Evolutionary conservation across 2,329 filamentous ascomycete genomes (phyloP).

Genomic region (Claviceps digitariae): DNA sequence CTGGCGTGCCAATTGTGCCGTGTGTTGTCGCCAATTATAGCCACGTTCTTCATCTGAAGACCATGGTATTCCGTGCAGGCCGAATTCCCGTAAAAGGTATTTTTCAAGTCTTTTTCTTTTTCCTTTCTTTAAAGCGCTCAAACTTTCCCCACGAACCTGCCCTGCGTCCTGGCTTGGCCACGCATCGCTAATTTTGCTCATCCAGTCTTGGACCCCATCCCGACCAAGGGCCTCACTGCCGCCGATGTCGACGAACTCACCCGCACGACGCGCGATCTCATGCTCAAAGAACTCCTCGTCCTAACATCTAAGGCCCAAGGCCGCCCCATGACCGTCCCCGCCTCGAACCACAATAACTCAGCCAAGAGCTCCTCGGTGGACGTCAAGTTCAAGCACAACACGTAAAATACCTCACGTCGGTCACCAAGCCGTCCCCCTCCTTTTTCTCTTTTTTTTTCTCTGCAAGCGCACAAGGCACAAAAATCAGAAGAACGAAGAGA

Average conservation of each 20-base stretch:
- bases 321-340: conserved; percentile 19
- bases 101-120: neutral
- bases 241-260: conserved; percentile 68
- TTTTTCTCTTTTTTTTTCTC: no score
- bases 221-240: conserved; percentile 56
- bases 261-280: conserved; percentile 53
- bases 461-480: neutral
- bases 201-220: conserved; percentile 65
- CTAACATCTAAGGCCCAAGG: conserved; percentile 40
- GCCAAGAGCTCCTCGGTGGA: conserved; percentile 20
- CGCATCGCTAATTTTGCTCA: neutral
- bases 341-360: conserved; percentile 10
- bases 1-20: conserved; percentile 83
- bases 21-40: conserved; percentile 71
- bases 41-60: conserved; percentile 53
- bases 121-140: no score
- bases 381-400: neutral
- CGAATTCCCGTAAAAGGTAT: conserved; percentile 62
- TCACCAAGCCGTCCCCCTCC: no score
- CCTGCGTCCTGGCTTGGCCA: neutral
- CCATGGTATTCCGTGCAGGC: conserved; percentile 51
- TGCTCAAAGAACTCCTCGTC: conserved; percentile 53
- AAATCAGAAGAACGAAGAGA: neutral
- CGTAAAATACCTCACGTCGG: neutral
- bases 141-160: no score